Conservation (phyloP, 257 asterid species). For the Scutellaria baicalensis region DNA sequence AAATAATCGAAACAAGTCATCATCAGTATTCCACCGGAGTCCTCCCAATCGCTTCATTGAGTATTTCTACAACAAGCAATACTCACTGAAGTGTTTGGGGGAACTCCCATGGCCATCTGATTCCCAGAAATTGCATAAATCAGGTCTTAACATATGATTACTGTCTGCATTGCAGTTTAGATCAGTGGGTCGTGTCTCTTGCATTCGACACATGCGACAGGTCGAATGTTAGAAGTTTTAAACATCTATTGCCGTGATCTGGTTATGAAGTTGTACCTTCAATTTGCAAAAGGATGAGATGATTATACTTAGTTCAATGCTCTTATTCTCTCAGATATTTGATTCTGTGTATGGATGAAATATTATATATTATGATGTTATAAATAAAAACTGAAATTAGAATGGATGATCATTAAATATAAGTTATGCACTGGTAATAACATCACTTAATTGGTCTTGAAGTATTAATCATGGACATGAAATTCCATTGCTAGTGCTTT, state of each 20-base stretch:
- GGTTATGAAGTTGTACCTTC: not conserved
- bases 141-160: not conserved
- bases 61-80: not conserved
- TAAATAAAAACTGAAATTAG: no score
- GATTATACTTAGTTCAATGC: no score
- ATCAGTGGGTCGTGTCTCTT: not conserved
- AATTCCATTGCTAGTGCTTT: no score
- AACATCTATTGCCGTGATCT: not conserved
- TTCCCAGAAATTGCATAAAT: no score
- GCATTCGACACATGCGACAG: not conserved
- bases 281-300: not conserved
- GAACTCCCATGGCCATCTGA: slow-evolving; percentile 40
- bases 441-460: no score
- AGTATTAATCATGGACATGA: no score
- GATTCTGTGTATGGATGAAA: no score
- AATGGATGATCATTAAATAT: no score
- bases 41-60: slow-evolving; percentile 31
- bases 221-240: not conserved
- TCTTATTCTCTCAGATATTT: no score
- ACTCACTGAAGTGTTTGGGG: slow-evolving; percentile 50
- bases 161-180: not conserved
- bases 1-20: not conserved
- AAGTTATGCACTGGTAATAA: no score
- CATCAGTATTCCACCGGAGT: slow-evolving; percentile 14
- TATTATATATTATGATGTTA: no score